A percentile compares a stretch with the other conserved stretches of the same genome.
Conservation (phyloP, 495 filamentous ascomycete species). For the Penicillium turbatum region DNA sequence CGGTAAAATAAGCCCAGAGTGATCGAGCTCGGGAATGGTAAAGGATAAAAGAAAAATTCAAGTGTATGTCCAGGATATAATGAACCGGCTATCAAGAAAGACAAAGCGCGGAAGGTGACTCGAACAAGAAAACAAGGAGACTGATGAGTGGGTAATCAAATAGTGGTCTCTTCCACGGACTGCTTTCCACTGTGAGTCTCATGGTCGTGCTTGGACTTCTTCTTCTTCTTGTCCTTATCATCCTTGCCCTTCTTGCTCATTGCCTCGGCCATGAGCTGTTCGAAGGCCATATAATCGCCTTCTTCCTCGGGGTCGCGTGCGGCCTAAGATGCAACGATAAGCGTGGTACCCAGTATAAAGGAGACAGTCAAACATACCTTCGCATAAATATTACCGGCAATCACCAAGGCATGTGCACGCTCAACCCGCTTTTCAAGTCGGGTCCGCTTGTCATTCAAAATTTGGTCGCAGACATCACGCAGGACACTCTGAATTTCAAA, state of each 20-base stretch:
- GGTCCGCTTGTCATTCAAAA: constrained; percentile 75
- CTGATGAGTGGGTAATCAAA: constrained; percentile 1
- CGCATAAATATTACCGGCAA: constrained; percentile 81
- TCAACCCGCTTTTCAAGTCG: constrained; percentile 80
- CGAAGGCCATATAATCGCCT: constrained; percentile 97
- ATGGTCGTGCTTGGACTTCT: constrained; percentile 34
- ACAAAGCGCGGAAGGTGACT: constrained; percentile 1
- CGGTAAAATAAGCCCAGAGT: constrained; percentile 9
- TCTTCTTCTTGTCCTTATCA: constrained; percentile 73
- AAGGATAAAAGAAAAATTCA: neutral
- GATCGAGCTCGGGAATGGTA: neutral
- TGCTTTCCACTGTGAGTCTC: constrained; percentile 5
- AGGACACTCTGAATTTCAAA: constrained; percentile 98
- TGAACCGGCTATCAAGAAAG: neutral
- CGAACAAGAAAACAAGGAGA: constrained; percentile 1
- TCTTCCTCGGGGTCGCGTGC: constrained; percentile 91
- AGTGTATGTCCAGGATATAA: constrained; percentile 16
- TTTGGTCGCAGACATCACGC: constrained; percentile 75
- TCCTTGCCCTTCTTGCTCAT: constrained; percentile 84
- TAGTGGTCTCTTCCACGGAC: constrained; percentile 10
- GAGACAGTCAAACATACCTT: constrained; percentile 55
- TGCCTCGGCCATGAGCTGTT: constrained; percentile 95
- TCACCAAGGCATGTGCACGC: constrained; percentile 79
- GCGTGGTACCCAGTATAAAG: neutral
- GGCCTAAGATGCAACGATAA: constrained; percentile 52